Evolutionary conservation across 805 yeast species (phyloP).

Genomic region (Yarrowia divulgata): DNA sequence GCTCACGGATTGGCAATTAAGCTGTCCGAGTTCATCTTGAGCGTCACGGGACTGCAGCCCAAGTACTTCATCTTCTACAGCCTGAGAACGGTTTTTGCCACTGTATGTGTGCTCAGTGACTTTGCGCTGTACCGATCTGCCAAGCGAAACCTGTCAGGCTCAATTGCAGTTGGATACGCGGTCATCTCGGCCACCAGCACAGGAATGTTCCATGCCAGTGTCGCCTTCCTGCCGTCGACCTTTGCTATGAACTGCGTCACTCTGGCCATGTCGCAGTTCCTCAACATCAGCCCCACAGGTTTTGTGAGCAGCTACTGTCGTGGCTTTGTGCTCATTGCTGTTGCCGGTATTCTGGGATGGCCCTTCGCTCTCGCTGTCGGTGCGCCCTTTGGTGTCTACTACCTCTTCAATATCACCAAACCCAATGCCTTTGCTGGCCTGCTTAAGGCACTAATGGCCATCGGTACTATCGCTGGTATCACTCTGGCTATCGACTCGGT

Average conservation of each 20-base stretch:
- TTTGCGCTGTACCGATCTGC: slow-evolving; percentile 57
- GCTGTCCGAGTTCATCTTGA: slow-evolving; percentile 38
- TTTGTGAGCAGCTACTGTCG: slow-evolving; percentile 32
- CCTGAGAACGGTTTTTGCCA: slow-evolving; percentile 57
- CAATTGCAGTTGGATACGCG: slow-evolving; percentile 66
- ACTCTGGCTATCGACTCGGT: slow-evolving; percentile 55
- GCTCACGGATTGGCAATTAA: slow-evolving; percentile 52
- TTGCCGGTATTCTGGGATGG: slow-evolving; percentile 91
- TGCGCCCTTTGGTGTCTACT: slow-evolving; percentile 62
- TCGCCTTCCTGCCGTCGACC: slow-evolving; percentile 83
- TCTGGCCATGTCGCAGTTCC: slow-evolving; percentile 47
- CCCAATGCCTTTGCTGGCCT: slow-evolving; percentile 41
- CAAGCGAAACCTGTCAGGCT: slow-evolving; percentile 49
- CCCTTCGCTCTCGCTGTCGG: slow-evolving; percentile 78
- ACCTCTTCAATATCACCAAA: slow-evolving; percentile 41
- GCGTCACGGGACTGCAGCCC: slow-evolving; percentile 42
- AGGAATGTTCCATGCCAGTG: slow-evolving; percentile 89
- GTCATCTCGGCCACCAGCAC: slow-evolving; percentile 69
- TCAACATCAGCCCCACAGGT: slow-evolving; percentile 31
- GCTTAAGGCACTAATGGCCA: slow-evolving; percentile 42
- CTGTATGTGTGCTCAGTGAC: slow-evolving; percentile 60
- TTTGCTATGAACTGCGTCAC: slow-evolving; percentile 65
- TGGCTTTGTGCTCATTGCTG: slow-evolving; percentile 53
- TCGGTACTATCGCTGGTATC: slow-evolving; percentile 45
- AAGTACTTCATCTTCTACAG: slow-evolving; percentile 57